Percentiles rank a stretch among this genome's conserved stretches.
Conservation (phyloP, 176 grass and related monocot genomes). For the Avena atlantica region DNA sequence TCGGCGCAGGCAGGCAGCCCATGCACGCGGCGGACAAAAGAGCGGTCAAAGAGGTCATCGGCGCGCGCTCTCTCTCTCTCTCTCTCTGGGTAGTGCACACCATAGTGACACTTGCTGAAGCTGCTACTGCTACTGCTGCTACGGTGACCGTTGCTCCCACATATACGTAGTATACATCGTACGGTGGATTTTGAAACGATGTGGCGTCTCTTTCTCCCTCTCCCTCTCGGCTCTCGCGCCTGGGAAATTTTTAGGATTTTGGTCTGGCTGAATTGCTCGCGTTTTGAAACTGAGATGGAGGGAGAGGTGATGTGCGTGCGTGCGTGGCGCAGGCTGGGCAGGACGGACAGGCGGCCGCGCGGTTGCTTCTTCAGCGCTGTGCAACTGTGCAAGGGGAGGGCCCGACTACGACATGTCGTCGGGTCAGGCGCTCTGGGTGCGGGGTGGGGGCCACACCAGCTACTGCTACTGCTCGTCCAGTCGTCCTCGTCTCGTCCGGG, state of each 20-base stretch:
- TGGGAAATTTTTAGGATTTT: neutral
- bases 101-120: constrained; percentile 34
- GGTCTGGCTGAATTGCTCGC: no score
- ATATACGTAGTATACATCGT: neutral
- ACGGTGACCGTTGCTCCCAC: constrained; percentile 44
- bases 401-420: constrained; percentile 23
- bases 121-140: neutral
- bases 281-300: no score
- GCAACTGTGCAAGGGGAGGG: neutral
- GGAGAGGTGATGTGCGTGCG: no score
- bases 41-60: constrained; percentile 24
- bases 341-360: neutral
- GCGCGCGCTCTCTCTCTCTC: neutral
- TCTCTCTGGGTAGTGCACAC: neutral
- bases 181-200: constrained; percentile 32
- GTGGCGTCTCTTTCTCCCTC: constrained; percentile 36
- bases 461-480: neutral
- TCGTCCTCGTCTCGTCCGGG: neutral
- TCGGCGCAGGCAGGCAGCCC: neutral
- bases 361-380: constrained; percentile 5
- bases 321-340: no score
- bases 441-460: constrained; percentile 10
- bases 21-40: constrained; percentile 53
- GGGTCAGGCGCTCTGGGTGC: neutral
- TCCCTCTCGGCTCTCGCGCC: neutral